These are phyloP conservation scores for Diaporthe ampelina DNA, from an alignment of 2,329 filamentous ascomycete genomes.

Conservation along the genomic window DNA sequence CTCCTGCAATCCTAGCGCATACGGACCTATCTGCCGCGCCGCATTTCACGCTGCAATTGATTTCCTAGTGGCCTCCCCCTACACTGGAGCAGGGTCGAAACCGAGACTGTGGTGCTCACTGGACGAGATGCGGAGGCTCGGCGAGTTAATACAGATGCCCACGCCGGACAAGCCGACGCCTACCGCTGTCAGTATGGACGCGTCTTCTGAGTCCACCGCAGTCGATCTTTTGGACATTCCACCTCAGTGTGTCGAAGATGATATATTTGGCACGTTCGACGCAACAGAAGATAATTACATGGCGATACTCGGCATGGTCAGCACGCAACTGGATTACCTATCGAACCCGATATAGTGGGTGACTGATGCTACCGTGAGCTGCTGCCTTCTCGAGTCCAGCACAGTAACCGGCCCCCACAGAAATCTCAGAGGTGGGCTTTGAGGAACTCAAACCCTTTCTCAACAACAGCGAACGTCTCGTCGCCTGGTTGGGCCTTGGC, in stretches of 20 bases:
- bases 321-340: conserved; percentile 7
- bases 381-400: too few species aligned
- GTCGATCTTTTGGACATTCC: neutral
- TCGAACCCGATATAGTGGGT: neutral
- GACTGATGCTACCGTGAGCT: neutral
- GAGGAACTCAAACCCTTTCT: neutral
- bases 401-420: neutral
- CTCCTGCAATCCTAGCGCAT: neutral
- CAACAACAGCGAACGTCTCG: neutral
- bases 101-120: conserved; percentile 9
- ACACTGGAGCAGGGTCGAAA: neutral
- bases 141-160: conserved; percentile 9
- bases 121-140: conserved; percentile 14
- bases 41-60: conserved; percentile 12
- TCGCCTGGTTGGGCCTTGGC: neutral
- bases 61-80: neutral
- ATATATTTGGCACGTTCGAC: conserved; percentile 6
- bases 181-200: neutral
- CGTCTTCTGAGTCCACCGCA: conserved; percentile 2
- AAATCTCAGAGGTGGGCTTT: neutral
- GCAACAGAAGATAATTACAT: conserved; percentile 16
- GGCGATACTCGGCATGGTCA: conserved; percentile 5
- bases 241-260: neutral
- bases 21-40: conserved; percentile 3
- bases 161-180: conserved; percentile 20